Percentiles rank a stretch among this genome's conserved stretches.
These are phyloP conservation scores for Mycena haematopus DNA, from an alignment of 768 basidiomycete genomes.

Conservation along the genomic window DNA sequence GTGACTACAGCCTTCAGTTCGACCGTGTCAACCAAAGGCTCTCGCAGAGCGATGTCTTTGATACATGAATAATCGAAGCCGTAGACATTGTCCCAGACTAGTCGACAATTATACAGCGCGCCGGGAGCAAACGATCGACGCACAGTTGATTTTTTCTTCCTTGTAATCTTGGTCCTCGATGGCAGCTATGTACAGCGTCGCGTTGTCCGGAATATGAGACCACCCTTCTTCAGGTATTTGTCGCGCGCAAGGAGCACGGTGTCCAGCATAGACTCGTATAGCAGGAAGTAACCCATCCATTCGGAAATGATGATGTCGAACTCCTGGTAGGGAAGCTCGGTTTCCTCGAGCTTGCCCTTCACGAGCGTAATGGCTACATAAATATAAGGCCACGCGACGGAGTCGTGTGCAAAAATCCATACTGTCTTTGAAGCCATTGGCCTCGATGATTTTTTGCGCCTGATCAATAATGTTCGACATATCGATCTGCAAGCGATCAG, in stretches of 20 bases:
- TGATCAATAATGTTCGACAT: constrained; percentile 99
- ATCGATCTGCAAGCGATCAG: constrained; percentile 72
- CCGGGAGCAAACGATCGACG: constrained; percentile 39
- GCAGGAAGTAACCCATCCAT: constrained; percentile 99
- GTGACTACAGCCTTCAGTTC: constrained; percentile 95
- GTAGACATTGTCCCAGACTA: constrained; percentile 99
- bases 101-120: constrained; percentile 12
- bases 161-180: constrained; percentile 99
- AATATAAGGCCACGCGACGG: constrained; percentile 12
- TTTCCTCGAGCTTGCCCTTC: constrained; percentile 97
- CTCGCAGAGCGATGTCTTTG: constrained; percentile 96
- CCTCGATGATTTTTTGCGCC: constrained; percentile 94
- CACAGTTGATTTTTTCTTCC: constrained; percentile 99
- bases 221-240: constrained; percentile 91
- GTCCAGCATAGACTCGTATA: constrained; percentile 99
- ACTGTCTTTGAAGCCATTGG: constrained; percentile 97
- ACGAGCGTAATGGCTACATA: constrained; percentile 88
- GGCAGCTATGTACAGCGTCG: constrained; percentile 90
- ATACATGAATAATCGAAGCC: constrained; percentile 99
- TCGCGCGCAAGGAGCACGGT: constrained; percentile 96
- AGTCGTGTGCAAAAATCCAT: constrained; percentile 39
- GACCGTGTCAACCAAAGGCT: constrained; percentile 98
- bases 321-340: constrained; percentile 83
- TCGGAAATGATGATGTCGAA: constrained; percentile 99
- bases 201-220: constrained; percentile 94